A percentile compares a stretch with the other conserved stretches of the same genome.
Conservation (phyloP, 306 rosid species). For the Carpinus viminea region DNA sequence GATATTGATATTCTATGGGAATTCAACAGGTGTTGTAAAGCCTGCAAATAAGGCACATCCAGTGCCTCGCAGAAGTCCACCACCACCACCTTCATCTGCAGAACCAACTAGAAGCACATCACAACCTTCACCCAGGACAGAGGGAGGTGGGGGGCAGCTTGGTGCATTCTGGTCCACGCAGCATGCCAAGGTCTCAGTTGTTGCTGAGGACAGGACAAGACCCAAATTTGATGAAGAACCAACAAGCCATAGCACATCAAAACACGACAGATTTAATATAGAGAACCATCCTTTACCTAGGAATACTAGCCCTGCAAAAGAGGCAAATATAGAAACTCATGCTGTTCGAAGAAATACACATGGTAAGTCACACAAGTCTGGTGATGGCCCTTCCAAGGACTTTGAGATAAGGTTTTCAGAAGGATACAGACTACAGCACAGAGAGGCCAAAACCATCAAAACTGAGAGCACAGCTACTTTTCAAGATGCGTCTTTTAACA, state of each 20-base stretch:
- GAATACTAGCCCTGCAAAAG: slow-evolving; percentile 50
- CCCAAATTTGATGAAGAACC: slow-evolving; percentile 74
- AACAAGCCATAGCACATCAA: slow-evolving; percentile 40
- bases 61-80: slow-evolving; percentile 77
- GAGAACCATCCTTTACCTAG: slow-evolving; percentile 51
- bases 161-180: slow-evolving; percentile 93
- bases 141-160: slow-evolving; percentile 61
- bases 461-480: slow-evolving; percentile 47
- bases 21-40: slow-evolving; percentile 58
- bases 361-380: slow-evolving; percentile 49
- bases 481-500: slow-evolving; percentile 64
- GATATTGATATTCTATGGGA: slow-evolving; percentile 9
- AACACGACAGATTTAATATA: slow-evolving; percentile 44
- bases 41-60: slow-evolving; percentile 51
- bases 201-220: slow-evolving; percentile 44
- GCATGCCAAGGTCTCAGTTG: slow-evolving; percentile 62
- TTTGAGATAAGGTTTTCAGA: slow-evolving; percentile 60
- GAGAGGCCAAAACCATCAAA: slow-evolving; percentile 43
- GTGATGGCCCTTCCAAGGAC: slow-evolving; percentile 54
- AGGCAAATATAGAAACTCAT: slow-evolving; percentile 37
- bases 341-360: slow-evolving; percentile 44
- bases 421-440: slow-evolving; percentile 31
- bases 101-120: slow-evolving; percentile 59
- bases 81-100: slow-evolving; percentile 66
- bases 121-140: slow-evolving; percentile 58